Conservation (phyloP, 495 filamentous ascomycete genomes). For the Aspergillus biplanus region DNA sequence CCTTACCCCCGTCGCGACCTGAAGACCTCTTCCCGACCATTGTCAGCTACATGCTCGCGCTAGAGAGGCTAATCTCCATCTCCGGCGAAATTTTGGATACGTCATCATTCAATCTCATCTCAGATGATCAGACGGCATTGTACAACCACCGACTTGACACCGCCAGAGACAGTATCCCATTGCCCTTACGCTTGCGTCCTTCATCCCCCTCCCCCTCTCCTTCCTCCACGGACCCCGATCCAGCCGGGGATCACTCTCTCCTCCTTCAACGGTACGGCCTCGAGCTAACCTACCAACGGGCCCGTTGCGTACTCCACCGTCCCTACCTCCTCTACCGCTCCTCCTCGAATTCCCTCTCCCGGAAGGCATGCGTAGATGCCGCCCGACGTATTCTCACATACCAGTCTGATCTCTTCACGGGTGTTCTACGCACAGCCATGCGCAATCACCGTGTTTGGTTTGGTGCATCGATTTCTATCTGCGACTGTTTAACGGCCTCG, state of each 20-base stretch:
- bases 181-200: constrained; percentile 67
- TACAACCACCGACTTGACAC: constrained; percentile 31
- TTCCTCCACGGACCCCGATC: constrained; percentile 41
- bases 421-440: constrained; percentile 61
- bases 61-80: constrained; percentile 37
- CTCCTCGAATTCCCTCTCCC: constrained; percentile 67
- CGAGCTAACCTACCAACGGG: constrained; percentile 78
- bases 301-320: constrained; percentile 76
- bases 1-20: constrained; percentile 33
- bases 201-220: not conserved
- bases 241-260: constrained; percentile 71
- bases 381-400: constrained; percentile 72
- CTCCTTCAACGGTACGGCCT: constrained; percentile 72
- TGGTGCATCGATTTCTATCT: constrained; percentile 21
- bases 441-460: constrained; percentile 5
- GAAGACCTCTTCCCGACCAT: constrained; percentile 24
- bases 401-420: constrained; percentile 73
- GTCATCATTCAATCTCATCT: constrained; percentile 62
- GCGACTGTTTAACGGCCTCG: constrained; percentile 14
- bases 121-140: constrained; percentile 63
- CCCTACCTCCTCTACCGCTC: constrained; percentile 72
- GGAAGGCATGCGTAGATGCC: constrained; percentile 75
- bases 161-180: constrained; percentile 51
- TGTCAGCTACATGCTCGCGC: constrained; percentile 31
- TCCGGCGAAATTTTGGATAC: constrained; percentile 41